Conservation (phyloP, 2,329 filamentous ascomycete species). For the Ophiostoma sp. region DNA sequence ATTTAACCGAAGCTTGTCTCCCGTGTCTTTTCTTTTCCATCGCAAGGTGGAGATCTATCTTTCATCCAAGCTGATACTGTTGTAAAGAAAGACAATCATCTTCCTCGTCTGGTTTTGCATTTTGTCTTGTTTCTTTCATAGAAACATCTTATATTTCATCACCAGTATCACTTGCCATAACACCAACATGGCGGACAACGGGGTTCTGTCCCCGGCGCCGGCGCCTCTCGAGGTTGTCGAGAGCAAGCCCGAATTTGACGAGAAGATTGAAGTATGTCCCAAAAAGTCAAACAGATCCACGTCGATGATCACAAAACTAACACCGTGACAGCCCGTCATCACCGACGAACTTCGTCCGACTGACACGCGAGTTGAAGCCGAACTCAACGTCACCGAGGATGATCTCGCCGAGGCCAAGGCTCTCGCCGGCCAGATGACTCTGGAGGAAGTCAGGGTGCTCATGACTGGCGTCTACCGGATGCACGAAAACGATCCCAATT, state of each 20-base stretch:
- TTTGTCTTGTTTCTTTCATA: neutral
- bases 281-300: neutral
- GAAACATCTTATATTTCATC: neutral
- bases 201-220: neutral
- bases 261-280: neutral
- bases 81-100: neutral
- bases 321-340: neutral
- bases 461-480: constrained; percentile 32
- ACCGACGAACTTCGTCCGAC: neutral
- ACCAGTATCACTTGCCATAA: neutral
- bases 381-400: constrained; percentile 28
- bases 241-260: constrained; percentile 3
- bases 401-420: constrained; percentile 29
- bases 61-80: neutral
- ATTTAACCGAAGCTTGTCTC: constrained; percentile 13
- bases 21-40: neutral
- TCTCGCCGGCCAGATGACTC: constrained; percentile 27
- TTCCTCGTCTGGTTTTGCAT: neutral
- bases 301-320: neutral
- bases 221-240: neutral
- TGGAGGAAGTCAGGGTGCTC: constrained; percentile 25
- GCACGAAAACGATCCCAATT: constrained; percentile 51
- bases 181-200: neutral
- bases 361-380: constrained; percentile 6
- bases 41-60: neutral